phyloP scores from a whole-genome alignment of 306 rosid species.

The Castanea mollissima region DNA sequence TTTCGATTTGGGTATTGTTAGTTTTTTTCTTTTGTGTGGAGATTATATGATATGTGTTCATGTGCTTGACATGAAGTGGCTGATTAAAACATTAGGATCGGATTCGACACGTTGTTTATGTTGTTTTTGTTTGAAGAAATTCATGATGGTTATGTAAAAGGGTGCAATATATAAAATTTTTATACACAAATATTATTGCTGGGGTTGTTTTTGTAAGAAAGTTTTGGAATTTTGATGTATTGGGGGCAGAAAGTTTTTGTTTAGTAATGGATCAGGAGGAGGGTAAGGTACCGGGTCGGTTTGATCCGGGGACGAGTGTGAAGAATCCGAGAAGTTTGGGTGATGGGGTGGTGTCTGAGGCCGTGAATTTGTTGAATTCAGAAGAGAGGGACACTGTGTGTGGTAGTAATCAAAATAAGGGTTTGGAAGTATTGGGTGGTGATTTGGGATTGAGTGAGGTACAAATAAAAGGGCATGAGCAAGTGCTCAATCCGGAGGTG shows the following conservation, averaged over 20 bases:
- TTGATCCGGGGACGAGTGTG: slow-evolving; percentile 28
- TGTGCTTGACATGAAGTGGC: slow-evolving; percentile 25
- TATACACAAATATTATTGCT: slow-evolving; percentile 12
- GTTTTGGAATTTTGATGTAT: slow-evolving; percentile 2
- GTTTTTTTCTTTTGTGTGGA: not conserved
- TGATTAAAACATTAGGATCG: slow-evolving; percentile 17
- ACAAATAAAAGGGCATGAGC: slow-evolving; percentile 21
- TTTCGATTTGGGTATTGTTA: slow-evolving; percentile 7
- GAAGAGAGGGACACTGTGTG: slow-evolving; percentile 12
- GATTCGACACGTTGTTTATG: slow-evolving; percentile 27
- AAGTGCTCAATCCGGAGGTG: slow-evolving; percentile 14
- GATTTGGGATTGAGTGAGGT: slow-evolving; percentile 36
- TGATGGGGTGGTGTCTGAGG: slow-evolving; percentile 45
- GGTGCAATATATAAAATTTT: not conserved
- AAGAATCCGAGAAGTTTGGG: slow-evolving; percentile 31
- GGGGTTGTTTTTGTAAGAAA: slow-evolving; percentile 19
- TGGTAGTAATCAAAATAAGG: slow-evolving; percentile 26
- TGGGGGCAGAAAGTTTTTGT: slow-evolving; percentile 23
- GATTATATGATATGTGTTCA: not conserved
- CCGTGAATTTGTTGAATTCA: slow-evolving; percentile 21
- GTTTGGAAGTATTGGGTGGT: slow-evolving; percentile 18
- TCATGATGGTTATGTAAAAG: slow-evolving; percentile 16
- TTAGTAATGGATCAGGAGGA: slow-evolving; percentile 49
- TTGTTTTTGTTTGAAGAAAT: slow-evolving; percentile 5
- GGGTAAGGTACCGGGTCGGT: slow-evolving; percentile 29